Evolutionary conservation across 768 basidiomycete genomes (phyloP).

Genomic region (Naganishia onofrii): DNA sequence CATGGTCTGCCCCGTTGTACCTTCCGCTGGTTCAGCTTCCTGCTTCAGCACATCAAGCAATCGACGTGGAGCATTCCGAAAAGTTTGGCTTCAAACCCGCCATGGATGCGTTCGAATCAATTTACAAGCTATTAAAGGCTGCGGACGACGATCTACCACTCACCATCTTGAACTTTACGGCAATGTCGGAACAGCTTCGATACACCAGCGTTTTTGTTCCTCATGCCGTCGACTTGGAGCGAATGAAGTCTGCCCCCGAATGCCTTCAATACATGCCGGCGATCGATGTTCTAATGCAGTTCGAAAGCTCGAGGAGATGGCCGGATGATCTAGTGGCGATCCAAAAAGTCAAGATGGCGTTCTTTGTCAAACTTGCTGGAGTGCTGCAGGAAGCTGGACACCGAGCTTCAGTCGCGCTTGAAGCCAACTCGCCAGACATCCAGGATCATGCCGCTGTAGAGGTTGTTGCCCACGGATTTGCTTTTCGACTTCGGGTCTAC

Average conservation of each 20-base stretch:
- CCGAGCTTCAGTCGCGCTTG: constrained; percentile 17
- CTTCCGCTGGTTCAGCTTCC: constrained; percentile 47
- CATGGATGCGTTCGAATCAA: constrained; percentile 70
- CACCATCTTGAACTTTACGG: constrained; percentile 69
- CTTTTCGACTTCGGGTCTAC: constrained; percentile 78
- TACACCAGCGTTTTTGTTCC: constrained; percentile 81
- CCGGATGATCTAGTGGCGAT: constrained; percentile 89
- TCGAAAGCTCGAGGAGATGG: constrained; percentile 90
- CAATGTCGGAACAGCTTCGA: constrained; percentile 69
- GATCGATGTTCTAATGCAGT: constrained; percentile 76
- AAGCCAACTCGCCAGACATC: constrained; percentile 56
- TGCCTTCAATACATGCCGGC: constrained; percentile 67
- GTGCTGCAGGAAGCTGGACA: constrained; percentile 54
- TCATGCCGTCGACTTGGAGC: constrained; percentile 63
- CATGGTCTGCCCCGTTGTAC: constrained; percentile 37
- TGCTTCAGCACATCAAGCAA: constrained; percentile 45
- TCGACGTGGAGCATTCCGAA: constrained; percentile 50
- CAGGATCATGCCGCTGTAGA: constrained; percentile 72
- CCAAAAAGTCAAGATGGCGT: constrained; percentile 89
- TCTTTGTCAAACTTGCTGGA: constrained; percentile 74
- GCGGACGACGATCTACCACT: constrained; percentile 72
- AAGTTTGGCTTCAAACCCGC: constrained; percentile 57
- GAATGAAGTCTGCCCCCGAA: constrained; percentile 53
- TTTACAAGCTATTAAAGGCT: constrained; percentile 72
- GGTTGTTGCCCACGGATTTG: constrained; percentile 79